These are phyloP conservation scores for Colletotrichum noveboracense DNA, from an alignment of 2,329 filamentous ascomycete species.

Conservation along the genomic window DNA sequence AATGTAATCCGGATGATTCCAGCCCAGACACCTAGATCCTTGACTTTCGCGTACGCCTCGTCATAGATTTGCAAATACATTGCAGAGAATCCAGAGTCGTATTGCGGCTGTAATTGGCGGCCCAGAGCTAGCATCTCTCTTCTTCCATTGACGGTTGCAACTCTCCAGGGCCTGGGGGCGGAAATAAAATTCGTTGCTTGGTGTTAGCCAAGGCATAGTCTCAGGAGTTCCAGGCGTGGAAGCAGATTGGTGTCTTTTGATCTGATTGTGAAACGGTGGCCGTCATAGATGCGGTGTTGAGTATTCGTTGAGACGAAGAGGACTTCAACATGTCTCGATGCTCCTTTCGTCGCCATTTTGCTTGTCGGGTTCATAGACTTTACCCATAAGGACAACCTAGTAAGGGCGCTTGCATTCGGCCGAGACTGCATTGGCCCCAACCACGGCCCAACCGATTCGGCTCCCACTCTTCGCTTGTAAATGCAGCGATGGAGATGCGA, in stretches of 20 bases:
- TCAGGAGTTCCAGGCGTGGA: not conserved
- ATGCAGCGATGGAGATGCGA: not conserved
- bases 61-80: no score
- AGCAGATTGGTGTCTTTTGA: not conserved
- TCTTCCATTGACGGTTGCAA: not conserved
- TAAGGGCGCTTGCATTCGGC: not conserved
- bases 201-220: not conserved
- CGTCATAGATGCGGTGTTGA: not conserved
- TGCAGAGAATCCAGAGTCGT: not conserved
- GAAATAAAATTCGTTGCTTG: not conserved
- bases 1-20: no score
- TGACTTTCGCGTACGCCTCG: no score
- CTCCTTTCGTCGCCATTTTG: not conserved
- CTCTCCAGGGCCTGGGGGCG: not conserved
- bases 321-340: not conserved
- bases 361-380: not conserved
- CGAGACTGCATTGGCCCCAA: not conserved
- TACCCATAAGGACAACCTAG: not conserved
- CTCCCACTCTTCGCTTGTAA: not conserved
- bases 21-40: no score
- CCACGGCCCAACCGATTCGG: not conserved
- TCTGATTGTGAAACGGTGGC: not conserved
- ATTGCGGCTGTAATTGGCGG: not conserved
- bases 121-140: not conserved
- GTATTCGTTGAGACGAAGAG: not conserved